Evolutionary conservation across 75 land plant species (phyloP), one percentile per base, ranked within the genome.

Genomic region (Selaginella moellendorffii): DNA sequence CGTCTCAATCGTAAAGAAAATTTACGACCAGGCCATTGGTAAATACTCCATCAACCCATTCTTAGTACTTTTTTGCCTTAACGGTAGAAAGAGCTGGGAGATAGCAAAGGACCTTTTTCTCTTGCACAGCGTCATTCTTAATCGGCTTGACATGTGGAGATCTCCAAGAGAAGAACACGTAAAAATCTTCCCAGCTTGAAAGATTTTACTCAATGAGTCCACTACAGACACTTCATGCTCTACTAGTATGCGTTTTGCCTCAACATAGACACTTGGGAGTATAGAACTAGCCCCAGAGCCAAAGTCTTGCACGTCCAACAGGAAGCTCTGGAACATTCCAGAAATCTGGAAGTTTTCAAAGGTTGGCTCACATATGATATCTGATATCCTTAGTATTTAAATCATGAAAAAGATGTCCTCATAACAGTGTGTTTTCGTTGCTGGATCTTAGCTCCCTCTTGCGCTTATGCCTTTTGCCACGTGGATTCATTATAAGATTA

Each of bases 211-310:
- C 5, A 14, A 5, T 5, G 46, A 36, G 5, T 36, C 5, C 46
- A 56, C 24, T 56, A 56, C n/a, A 56, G 59, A 19, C 59, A 56
- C n/a, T 56, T 56, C 59, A 56, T 8, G 59, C 59, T 74, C 25
- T 74, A 74, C 62, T 71, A 74, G 24, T 69, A 74, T 64, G 61
- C 76, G 8, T 74, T 63, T 14, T 63, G 54, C 26, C 67, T 74
- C 2, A 65, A 74, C 29, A 26, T 74, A 17, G 76, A 69, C n/a
- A 69, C 72, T 20, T 64, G 42, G 26, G 72, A 74, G 20, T 36
- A 28, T 28, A 5, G 72, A 74, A 58, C 18, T 64, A 21, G 27
- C 72, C 22, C 76, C 72, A 28, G 23, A 27, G 1, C 23, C 64
- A 12, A 61, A 30, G 31, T 58, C 72, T 69, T 54, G 22, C 63